Conservation (phyloP, 2,329 filamentous ascomycete genomes). For the Sodiomyces alkalinus region DNA sequence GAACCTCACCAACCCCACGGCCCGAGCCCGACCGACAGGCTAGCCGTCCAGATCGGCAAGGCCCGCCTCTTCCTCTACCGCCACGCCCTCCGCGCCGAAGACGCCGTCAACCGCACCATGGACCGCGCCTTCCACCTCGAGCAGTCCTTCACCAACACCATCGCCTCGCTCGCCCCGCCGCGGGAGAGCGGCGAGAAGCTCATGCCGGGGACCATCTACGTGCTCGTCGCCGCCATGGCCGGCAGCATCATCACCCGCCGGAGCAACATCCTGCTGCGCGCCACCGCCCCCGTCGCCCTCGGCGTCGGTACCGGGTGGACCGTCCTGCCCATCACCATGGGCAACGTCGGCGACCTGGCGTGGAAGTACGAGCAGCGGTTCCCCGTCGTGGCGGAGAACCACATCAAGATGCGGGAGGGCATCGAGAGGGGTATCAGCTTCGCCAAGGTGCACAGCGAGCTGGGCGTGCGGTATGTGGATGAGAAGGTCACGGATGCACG, state of each 20-base stretch:
- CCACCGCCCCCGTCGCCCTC: constrained; percentile 60
- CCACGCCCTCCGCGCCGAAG: constrained; percentile 60
- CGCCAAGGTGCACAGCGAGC: constrained; percentile 57
- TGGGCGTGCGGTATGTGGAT: constrained; percentile 59
- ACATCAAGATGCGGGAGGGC: constrained; percentile 55
- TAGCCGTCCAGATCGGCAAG: constrained; percentile 67
- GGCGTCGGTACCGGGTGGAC: constrained; percentile 73
- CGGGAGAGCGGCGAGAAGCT: constrained; percentile 77
- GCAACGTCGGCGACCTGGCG: constrained; percentile 69
- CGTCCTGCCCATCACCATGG: constrained; percentile 77
- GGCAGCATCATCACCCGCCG: constrained; percentile 84
- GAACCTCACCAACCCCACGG: constrained; percentile 18
- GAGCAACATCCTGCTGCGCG: constrained; percentile 69
- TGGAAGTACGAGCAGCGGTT: constrained; percentile 91
- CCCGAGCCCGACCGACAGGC: constrained; percentile 77
- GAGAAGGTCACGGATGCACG: constrained; percentile 65
- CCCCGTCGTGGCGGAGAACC: constrained; percentile 68
- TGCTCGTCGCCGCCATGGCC: constrained; percentile 87
- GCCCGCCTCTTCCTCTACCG: constrained; percentile 69
- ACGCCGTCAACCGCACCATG: constrained; percentile 69
- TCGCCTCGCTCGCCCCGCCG: constrained; percentile 76
- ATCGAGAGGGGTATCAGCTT: constrained; percentile 57
- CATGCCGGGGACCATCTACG: constrained; percentile 81
- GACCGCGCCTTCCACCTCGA: constrained; percentile 73
- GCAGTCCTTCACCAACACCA: constrained; percentile 74